Conservation (phyloP, 257 asterid genomes). For the Handroanthus guayacan region DNA sequence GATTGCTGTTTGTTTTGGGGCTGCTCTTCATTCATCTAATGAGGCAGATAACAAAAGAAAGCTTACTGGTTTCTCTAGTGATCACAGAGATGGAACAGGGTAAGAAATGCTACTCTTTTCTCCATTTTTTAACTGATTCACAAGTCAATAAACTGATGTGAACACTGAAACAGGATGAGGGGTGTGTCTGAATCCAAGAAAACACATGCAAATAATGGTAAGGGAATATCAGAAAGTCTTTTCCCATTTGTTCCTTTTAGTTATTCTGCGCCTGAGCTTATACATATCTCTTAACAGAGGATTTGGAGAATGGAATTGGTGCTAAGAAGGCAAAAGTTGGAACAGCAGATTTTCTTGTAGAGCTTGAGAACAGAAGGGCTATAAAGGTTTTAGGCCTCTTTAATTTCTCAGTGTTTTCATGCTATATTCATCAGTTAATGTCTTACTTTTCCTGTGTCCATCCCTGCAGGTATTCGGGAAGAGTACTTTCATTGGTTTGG, state of each 20-base stretch:
- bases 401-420: no score
- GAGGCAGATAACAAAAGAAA: slow-evolving; percentile 75
- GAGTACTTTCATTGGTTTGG: slow-evolving; percentile 76
- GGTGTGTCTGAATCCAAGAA: slow-evolving; percentile 38
- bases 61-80: slow-evolving; percentile 38
- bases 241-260: background rate
- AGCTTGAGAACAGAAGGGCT: slow-evolving; percentile 82
- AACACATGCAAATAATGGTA: slow-evolving; percentile 42
- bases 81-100: no score
- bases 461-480: slow-evolving; percentile 77
- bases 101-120: no score
- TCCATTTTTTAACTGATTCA: no score
- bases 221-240: background rate
- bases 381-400: slow-evolving; percentile 67
- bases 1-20: slow-evolving; percentile 89
- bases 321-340: slow-evolving; percentile 68
- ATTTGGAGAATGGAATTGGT: slow-evolving; percentile 60
- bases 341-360: slow-evolving; percentile 77
- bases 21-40: slow-evolving; percentile 85
- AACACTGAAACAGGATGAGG: slow-evolving; percentile 40
- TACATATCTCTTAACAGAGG: slow-evolving; percentile 34
- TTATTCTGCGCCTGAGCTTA: background rate
- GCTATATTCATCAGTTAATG: no score
- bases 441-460: background rate
- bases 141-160: no score